phyloP scores from a whole-genome alignment of 176 grass and related monocot genomes.

The Hordeum vulgare region DNA sequence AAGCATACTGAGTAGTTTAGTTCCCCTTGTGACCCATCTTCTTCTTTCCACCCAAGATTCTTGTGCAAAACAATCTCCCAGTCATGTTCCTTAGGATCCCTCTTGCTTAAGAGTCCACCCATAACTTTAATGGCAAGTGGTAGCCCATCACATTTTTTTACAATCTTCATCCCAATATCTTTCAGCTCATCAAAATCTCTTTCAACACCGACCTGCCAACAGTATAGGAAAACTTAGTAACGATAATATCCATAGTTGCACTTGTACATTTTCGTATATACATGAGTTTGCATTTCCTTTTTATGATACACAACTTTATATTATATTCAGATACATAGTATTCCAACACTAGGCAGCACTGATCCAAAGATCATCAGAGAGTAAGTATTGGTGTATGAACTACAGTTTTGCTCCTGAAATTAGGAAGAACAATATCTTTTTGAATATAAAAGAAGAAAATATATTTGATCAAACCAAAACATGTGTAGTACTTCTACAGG shows the following conservation, averaged over 20 bases:
- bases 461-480: no score
- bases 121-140: background rate
- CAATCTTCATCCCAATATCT: background rate
- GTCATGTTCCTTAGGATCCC: background rate
- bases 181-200: background rate
- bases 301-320: no score
- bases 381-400: no score
- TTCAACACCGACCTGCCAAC: background rate
- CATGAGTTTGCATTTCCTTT: no score
- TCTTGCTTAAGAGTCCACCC: background rate
- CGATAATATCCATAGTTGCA: background rate
- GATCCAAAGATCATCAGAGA: no score
- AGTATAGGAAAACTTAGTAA: background rate
- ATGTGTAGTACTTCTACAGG: no score
- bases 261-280: background rate
- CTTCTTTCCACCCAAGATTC: background rate
- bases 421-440: no score
- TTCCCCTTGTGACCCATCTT: background rate
- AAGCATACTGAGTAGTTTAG: background rate
- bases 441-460: no score
- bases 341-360: no score
- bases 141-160: background rate
- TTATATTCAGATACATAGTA: no score
- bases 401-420: no score
- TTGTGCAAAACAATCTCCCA: background rate